Conservation (phyloP, 768 basidiomycete species). For the Amanita muscaria region DNA sequence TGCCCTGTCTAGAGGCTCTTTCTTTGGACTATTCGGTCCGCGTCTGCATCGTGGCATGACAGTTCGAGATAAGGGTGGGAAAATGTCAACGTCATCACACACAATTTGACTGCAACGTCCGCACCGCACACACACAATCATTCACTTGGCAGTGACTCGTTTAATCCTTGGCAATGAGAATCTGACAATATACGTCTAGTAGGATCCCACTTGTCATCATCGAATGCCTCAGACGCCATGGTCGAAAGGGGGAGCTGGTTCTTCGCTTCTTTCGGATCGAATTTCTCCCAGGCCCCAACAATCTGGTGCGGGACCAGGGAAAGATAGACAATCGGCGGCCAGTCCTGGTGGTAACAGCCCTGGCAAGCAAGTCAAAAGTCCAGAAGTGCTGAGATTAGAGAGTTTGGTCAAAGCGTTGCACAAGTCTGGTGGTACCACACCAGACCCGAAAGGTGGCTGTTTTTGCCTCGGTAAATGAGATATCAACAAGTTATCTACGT, state of each 20-base stretch:
- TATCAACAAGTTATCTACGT: too few species aligned
- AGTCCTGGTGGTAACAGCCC: constrained; percentile 10
- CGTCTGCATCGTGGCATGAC: too few species aligned
- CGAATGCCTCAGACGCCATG: constrained; percentile 36
- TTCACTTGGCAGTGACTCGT: too few species aligned
- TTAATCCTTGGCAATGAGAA: too few species aligned
- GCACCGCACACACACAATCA: too few species aligned
- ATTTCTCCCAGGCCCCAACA: constrained; percentile 26
- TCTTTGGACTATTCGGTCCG: too few species aligned
- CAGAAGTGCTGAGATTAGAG: constrained; percentile 39
- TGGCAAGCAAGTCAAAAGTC: constrained; percentile 33
- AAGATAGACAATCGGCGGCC: constrained; percentile 29
- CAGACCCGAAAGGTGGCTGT: constrained; percentile 57
- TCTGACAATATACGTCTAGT: not conserved
- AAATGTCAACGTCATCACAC: too few species aligned
- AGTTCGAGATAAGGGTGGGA: too few species aligned
- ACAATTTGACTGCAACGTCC: too few species aligned
- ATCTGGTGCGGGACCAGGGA: constrained; percentile 1
- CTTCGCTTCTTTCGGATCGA: constrained; percentile 51
- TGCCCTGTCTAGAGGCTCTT: too few species aligned
- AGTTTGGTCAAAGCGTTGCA: constrained; percentile 32
- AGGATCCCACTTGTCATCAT: not conserved
- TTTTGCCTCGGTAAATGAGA: constrained; percentile 52
- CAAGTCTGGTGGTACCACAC: constrained; percentile 24
- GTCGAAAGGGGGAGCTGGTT: constrained; percentile 26